Evolutionary conservation across 345 rosid genomes (phyloP).

Genomic region (Cardamine resedifolia): DNA sequence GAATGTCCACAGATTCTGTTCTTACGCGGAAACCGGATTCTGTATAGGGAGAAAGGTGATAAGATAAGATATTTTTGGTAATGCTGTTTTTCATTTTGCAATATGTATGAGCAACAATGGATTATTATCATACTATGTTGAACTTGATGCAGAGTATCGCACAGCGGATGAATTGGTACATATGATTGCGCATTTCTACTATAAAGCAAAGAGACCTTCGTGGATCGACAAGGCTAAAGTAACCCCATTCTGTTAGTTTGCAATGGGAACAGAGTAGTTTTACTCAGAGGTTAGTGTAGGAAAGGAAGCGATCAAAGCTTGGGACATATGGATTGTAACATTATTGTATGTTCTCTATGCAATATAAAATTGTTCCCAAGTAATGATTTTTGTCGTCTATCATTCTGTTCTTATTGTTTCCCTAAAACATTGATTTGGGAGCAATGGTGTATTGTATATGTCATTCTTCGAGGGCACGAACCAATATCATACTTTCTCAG

Average conservation of each 20-base stretch:
- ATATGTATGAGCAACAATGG: constrained; percentile 1
- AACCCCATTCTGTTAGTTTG: constrained; percentile 37
- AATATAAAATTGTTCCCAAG: not conserved
- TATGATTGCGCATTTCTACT: constrained; percentile 90
- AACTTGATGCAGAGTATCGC: constrained; percentile 58
- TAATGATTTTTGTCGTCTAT: not conserved
- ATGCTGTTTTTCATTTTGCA: not conserved
- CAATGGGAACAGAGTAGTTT: not conserved
- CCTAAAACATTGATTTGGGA: not conserved
- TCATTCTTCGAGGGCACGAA: not conserved
- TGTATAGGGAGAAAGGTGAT: constrained; percentile 83
- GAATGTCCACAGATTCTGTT: constrained; percentile 79
- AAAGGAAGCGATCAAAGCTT: not conserved
- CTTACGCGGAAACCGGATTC: constrained; percentile 64
- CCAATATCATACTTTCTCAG: not conserved
- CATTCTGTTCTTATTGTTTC: not conserved
- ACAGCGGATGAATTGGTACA: constrained; percentile 77
- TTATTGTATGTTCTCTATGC: not conserved
- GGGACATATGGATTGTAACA: not conserved
- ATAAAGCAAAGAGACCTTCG: constrained; percentile 85
- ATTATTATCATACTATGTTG: not conserved
- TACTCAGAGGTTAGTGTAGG: constrained; percentile 14
- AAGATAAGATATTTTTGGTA: not conserved
- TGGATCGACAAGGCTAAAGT: constrained; percentile 54
- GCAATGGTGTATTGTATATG: not conserved